Evolutionary conservation across 345 rosid genomes (phyloP).

Genomic region (Laguncularia racemosa): DNA sequence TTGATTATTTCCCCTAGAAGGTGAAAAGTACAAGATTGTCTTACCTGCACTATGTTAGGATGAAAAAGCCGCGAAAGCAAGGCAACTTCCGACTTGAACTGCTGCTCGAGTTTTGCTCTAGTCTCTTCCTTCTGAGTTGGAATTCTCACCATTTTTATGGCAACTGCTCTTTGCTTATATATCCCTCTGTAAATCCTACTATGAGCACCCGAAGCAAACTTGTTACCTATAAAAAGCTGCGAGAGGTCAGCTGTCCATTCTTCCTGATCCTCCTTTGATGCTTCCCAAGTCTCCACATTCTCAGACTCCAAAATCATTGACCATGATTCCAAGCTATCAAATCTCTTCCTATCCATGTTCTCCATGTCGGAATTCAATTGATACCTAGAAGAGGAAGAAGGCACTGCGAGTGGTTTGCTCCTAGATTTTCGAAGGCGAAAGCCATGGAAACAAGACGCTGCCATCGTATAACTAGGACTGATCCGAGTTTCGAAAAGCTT

Average conservation of each 20-base stretch:
- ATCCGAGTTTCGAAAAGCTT: not conserved
- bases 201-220: slow-evolving; percentile 96
- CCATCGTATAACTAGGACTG: slow-evolving; percentile 28
- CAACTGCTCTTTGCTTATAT: slow-evolving; percentile 97
- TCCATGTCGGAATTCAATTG: slow-evolving; percentile 48
- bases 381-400: slow-evolving; percentile 53
- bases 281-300: slow-evolving; percentile 94
- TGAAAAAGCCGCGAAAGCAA: slow-evolving; percentile 90
- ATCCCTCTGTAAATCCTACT: slow-evolving; percentile 89
- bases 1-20: too few relatives aligned
- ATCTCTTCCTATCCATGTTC: slow-evolving; percentile 84
- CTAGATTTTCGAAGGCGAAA: slow-evolving; percentile 54
- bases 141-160: slow-evolving; percentile 95
- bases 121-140: slow-evolving; percentile 85
- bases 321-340: slow-evolving; percentile 97
- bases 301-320: slow-evolving; percentile 95
- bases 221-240: slow-evolving; percentile 91
- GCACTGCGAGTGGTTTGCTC: slow-evolving; percentile 29
- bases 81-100: slow-evolving; percentile 94
- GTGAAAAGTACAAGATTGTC: not conserved
- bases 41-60: slow-evolving; percentile 35
- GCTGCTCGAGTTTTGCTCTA: slow-evolving; percentile 71
- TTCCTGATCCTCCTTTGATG: slow-evolving; percentile 72
- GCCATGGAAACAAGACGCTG: slow-evolving; percentile 62
- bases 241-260: slow-evolving; percentile 99